Percentiles rank a stretch among this genome's conserved stretches.
Conservation (phyloP, 2,329 filamentous ascomycete species). For the Coniochaeta ligniaria region DNA sequence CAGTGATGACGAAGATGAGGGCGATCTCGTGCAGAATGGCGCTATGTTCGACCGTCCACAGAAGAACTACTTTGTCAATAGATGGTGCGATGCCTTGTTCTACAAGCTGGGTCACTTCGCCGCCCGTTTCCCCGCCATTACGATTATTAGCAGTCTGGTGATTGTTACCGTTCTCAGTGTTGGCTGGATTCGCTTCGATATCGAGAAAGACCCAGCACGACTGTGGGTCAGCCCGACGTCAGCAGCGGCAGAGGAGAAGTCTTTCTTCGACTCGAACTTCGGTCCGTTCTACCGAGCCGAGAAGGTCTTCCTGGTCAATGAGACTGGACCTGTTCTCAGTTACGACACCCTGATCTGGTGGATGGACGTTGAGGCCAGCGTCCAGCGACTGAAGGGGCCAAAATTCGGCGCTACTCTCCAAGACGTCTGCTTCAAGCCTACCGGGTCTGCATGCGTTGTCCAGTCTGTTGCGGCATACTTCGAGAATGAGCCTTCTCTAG, state of each 20-base stretch:
- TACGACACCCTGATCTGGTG: slow-evolving; percentile 91
- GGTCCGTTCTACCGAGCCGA: slow-evolving; percentile 94
- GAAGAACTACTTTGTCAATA: slow-evolving; percentile 76
- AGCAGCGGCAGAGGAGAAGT: slow-evolving; percentile 83
- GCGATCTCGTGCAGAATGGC: slow-evolving; percentile 69
- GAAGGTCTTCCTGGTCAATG: slow-evolving; percentile 90
- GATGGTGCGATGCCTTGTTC: slow-evolving; percentile 73
- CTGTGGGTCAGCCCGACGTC: slow-evolving; percentile 97
- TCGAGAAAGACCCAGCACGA: slow-evolving; percentile 84
- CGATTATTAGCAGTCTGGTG: slow-evolving; percentile 69
- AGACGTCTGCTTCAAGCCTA: slow-evolving; percentile 92
- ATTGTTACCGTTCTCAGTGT: slow-evolving; percentile 73
- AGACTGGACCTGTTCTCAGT: slow-evolving; percentile 76
- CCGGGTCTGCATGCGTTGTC: slow-evolving; percentile 80
- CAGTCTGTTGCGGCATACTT: slow-evolving; percentile 93
- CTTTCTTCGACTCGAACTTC: slow-evolving; percentile 88
- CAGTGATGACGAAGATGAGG: slow-evolving; percentile 92
- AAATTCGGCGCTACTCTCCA: slow-evolving; percentile 63
- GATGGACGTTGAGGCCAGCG: slow-evolving; percentile 79
- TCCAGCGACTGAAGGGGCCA: slow-evolving; percentile 64
- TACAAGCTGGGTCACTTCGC: slow-evolving; percentile 72
- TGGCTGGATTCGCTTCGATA: slow-evolving; percentile 81
- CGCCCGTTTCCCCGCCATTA: slow-evolving; percentile 77
- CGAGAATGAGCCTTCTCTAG: slow-evolving; percentile 54
- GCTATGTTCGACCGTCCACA: slow-evolving; percentile 74